Conservation (phyloP, 2,329 filamentous ascomycete genomes). For the Thelonectria blattea region DNA sequence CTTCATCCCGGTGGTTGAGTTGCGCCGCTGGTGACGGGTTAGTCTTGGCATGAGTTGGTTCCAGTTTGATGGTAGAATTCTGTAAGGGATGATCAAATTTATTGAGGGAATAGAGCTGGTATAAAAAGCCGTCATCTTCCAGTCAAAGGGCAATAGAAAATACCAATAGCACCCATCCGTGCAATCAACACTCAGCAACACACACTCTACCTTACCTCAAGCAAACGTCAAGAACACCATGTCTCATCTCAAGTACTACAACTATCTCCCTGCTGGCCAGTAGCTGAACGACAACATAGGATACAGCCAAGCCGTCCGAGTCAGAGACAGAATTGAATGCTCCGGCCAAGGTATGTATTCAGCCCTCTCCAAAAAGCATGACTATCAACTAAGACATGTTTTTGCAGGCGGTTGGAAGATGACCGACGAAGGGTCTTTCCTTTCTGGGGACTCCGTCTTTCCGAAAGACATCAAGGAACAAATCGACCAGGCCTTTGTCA, state of each 20-base stretch:
- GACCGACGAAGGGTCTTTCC: neutral
- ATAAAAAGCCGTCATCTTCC: neutral
- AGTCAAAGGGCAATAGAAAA: neutral
- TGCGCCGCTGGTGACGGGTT: neutral
- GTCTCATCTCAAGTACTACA: slow-evolving; percentile 40
- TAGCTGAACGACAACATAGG: slow-evolving; percentile 39
- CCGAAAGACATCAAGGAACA: slow-evolving; percentile 46
- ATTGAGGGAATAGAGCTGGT: neutral
- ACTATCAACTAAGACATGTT: neutral
- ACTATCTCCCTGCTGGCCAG: slow-evolving; percentile 41
- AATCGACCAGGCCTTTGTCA: slow-evolving; percentile 58
- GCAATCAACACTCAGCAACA: neutral
- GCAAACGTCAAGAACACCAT: slow-evolving; percentile 27
- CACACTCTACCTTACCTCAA: neutral
- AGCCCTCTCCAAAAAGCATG: neutral
- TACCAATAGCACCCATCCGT: neutral
- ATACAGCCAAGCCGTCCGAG: slow-evolving; percentile 56
- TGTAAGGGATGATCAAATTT: neutral
- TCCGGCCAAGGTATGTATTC: slow-evolving; percentile 51
- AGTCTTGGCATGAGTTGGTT: neutral
- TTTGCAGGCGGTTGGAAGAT: slow-evolving; percentile 41
- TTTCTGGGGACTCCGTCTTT: slow-evolving; percentile 38
- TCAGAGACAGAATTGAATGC: slow-evolving; percentile 54
- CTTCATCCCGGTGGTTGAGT: slow-evolving; percentile 2
- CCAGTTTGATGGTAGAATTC: neutral